Evolutionary conservation across 768 basidiomycete species (phyloP).

Genomic region (Rhodosporidiobolus odoratus): DNA sequence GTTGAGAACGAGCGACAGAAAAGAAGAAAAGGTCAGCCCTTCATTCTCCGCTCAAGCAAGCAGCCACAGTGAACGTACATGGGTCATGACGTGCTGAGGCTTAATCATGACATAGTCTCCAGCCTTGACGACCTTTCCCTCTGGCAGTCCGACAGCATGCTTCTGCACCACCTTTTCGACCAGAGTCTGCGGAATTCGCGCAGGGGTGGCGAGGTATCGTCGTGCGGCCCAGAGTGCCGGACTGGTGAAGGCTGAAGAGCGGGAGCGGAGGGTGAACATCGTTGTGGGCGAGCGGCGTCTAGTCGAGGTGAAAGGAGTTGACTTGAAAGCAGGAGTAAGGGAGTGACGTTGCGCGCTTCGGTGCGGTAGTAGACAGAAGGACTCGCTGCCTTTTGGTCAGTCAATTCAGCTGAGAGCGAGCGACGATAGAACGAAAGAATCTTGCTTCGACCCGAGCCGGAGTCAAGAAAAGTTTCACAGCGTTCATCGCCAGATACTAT

Average conservation of each 20-base stretch:
- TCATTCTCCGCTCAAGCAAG: too few species aligned
- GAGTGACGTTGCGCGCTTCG: background rate
- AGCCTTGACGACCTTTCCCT: conserved; percentile 72
- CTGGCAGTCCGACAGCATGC: conserved; percentile 83
- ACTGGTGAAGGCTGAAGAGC: conserved; percentile 6
- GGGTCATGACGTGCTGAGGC: conserved; percentile 96
- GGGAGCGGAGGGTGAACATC: background rate
- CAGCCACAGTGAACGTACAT: conserved; percentile 46
- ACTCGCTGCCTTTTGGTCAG: background rate
- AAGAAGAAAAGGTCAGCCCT: background rate
- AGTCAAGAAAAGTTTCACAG: too few species aligned
- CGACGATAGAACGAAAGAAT: too few species aligned
- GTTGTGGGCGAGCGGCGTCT: background rate
- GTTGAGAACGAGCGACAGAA: background rate
- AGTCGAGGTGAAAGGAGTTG: background rate
- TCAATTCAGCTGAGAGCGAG: too few species aligned
- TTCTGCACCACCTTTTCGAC: conserved; percentile 98
- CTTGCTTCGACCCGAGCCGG: too few species aligned
- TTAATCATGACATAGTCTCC: conserved; percentile 99
- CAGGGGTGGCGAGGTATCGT: conserved; percentile 32
- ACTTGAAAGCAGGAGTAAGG: background rate
- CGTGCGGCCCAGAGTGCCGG: background rate
- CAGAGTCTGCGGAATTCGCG: conserved; percentile 59
- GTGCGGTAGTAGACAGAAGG: background rate
- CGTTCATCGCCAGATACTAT: too few species aligned